Evolutionary conservation across 2,329 filamentous ascomycete species (phyloP).

Genomic region (Microsporum audouinii): DNA sequence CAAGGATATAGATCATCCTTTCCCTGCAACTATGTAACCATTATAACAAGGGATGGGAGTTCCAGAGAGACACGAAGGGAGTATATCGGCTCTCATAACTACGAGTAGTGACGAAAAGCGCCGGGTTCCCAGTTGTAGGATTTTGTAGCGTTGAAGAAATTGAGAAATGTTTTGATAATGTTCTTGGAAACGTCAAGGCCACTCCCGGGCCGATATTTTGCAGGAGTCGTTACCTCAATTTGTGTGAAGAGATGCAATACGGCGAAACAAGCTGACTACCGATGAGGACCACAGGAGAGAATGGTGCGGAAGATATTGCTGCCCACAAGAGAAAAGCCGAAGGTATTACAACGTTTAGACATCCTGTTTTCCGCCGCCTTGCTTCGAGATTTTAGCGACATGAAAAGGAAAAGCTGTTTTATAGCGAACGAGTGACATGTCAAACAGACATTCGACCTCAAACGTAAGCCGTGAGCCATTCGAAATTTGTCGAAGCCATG

Average conservation of each 20-base stretch:
- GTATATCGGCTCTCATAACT: not conserved
- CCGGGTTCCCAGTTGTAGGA: not conserved
- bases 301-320: conserved; percentile 28
- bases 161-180: not conserved
- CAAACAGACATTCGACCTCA: conserved; percentile 1
- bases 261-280: conserved; percentile 33
- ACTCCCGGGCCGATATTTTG: conserved; percentile 23
- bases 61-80: not conserved
- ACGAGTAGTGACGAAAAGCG: conserved; percentile 1
- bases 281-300: conserved; percentile 30
- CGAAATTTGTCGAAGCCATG: conserved; percentile 27
- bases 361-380: conserved; percentile 33
- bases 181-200: not conserved
- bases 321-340: conserved; percentile 32
- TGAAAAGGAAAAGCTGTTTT: conserved; percentile 24
- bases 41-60: not conserved
- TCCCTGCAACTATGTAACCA: not conserved
- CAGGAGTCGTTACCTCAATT: conserved; percentile 32
- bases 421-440: conserved; percentile 6
- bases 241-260: conserved; percentile 26
- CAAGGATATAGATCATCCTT: not conserved
- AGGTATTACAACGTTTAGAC: conserved; percentile 36
- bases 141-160: conserved; percentile 1
- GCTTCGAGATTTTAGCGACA: conserved; percentile 28
- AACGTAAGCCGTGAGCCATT: conserved; percentile 21